These are phyloP conservation scores for Monosporascus sp. DNA, from an alignment of 2,329 filamentous ascomycete species.

Conservation along the genomic window DNA sequence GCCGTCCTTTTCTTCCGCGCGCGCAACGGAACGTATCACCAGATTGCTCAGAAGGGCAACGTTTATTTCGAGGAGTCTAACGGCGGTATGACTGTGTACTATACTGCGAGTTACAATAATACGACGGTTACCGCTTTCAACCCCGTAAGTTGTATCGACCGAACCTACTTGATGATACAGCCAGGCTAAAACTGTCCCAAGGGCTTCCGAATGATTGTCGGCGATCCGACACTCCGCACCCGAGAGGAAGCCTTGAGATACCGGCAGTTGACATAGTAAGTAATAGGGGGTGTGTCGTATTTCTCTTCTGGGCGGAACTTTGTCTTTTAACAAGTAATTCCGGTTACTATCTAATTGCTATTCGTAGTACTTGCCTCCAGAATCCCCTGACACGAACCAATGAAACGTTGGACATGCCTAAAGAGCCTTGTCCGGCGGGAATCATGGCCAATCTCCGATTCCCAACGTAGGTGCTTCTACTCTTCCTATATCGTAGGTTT, in stretches of 20 bases:
- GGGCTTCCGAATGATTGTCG: conserved; percentile 39
- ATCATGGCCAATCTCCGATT: conserved; percentile 38
- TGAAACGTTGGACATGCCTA: conserved; percentile 32
- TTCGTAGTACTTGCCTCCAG: conserved; percentile 29
- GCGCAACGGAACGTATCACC: conserved; percentile 31
- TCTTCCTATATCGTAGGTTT: no score
- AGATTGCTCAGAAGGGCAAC: conserved; percentile 20
- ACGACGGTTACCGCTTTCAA: conserved; percentile 38
- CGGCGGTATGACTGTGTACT: conserved; percentile 29
- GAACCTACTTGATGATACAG: no score
- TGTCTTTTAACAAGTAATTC: neutral
- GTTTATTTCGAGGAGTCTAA: conserved; percentile 27
- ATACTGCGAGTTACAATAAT: neutral
- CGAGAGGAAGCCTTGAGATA: conserved; percentile 28
- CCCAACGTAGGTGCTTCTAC: conserved; percentile 24
- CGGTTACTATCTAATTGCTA: neutral
- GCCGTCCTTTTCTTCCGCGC: conserved; percentile 35
- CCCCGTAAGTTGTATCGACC: conserved; percentile 19
- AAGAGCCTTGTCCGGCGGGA: conserved; percentile 22
- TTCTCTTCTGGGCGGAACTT: neutral
- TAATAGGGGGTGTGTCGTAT: neutral
- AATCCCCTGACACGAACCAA: conserved; percentile 27
- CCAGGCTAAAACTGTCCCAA: neutral
- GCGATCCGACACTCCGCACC: conserved; percentile 29
- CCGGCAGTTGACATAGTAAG: conserved; percentile 34